Conservation (phyloP, 164 flowering plant species). For the Magnolia officinalis region DNA sequence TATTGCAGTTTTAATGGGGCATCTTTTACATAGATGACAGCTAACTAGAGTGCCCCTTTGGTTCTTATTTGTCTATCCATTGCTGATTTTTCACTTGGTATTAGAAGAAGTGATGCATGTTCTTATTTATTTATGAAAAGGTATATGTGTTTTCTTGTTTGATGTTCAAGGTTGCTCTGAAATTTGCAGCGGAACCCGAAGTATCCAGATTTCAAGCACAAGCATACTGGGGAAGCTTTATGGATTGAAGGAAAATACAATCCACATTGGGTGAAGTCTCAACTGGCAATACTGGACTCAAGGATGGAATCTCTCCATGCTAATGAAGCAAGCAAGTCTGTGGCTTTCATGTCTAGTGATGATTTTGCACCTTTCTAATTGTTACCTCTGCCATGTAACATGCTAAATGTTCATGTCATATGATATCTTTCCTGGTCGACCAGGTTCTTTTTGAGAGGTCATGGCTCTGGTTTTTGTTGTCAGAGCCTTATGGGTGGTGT, state of each 20-base stretch:
- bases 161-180: background rate
- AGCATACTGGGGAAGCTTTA: constrained; percentile 86
- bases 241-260: constrained; percentile 85
- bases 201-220: constrained; percentile 95
- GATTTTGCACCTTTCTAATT: constrained; percentile 34
- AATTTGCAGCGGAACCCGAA: constrained; percentile 67
- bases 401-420: background rate
- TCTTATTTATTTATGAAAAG: background rate
- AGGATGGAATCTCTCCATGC: constrained; percentile 52
- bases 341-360: constrained; percentile 29
- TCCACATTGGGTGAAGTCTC: constrained; percentile 90
- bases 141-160: background rate
- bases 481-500: background rate
- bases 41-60: too few relatives aligned
- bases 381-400: background rate
- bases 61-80: too few relatives aligned
- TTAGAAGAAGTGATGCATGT: background rate
- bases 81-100: background rate
- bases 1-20: too few relatives aligned
- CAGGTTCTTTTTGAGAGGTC: constrained; percentile 7
- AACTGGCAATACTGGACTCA: constrained; percentile 60
- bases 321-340: constrained; percentile 24
- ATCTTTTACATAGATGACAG: too few relatives aligned
- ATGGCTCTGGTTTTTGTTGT: background rate
- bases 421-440: background rate